Conservation (phyloP, 495 filamentous ascomycete species). For the Penicillium odoratum region DNA sequence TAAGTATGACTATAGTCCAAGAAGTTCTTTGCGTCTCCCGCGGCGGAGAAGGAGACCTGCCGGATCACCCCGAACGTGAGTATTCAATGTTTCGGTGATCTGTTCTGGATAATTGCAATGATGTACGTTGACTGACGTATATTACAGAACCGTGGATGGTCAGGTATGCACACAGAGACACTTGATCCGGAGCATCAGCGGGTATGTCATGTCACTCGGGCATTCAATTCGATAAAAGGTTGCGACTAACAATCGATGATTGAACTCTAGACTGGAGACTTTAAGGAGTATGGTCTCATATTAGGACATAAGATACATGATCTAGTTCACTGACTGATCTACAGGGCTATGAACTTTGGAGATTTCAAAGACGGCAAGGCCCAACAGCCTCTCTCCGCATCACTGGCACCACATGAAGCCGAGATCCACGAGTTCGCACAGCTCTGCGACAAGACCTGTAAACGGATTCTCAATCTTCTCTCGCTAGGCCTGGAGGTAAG, state of each 20-base stretch:
- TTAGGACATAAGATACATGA: background rate
- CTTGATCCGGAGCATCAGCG: constrained; percentile 82
- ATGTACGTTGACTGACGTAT: constrained; percentile 1
- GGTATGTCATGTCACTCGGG: constrained; percentile 47
- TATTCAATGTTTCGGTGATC: constrained; percentile 5
- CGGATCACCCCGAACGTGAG: constrained; percentile 66
- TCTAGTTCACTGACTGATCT: constrained; percentile 1
- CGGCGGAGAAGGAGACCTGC: constrained; percentile 70
- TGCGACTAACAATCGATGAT: background rate
- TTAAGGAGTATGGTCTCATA: constrained; percentile 70
- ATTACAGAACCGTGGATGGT: constrained; percentile 79
- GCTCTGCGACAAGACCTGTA: constrained; percentile 72
- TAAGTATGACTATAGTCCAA: constrained; percentile 56
- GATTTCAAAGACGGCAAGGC: constrained; percentile 70
- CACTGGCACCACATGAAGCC: constrained; percentile 58
- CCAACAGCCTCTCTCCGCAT: constrained; percentile 74
- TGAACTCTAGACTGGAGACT: constrained; percentile 69
- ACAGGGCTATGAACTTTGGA: constrained; percentile 89
- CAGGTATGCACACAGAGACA: constrained; percentile 82
- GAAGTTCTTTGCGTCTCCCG: constrained; percentile 71
- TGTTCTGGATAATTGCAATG: background rate
- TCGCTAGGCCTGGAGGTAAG: constrained; percentile 68
- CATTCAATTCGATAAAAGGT: background rate
- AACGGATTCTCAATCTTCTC: constrained; percentile 69
- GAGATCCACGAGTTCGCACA: constrained; percentile 64